phyloP scores from a whole-genome alignment of 345 rosid species.

The Arabis hirsuta region DNA sequence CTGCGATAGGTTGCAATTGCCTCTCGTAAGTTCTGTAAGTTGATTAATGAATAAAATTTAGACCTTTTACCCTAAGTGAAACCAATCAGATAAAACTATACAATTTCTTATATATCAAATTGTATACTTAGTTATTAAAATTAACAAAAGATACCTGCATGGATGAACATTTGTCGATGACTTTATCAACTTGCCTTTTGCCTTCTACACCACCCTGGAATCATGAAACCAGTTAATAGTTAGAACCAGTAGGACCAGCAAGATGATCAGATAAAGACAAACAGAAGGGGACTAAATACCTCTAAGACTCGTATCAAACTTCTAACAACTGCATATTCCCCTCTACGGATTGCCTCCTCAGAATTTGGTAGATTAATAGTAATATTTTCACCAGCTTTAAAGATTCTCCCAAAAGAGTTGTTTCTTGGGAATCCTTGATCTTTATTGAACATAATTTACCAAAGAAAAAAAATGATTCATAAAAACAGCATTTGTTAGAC shows the following conservation, averaged over 20 bases:
- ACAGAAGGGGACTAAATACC: slow-evolving; percentile 50
- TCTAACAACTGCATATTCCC: slow-evolving; percentile 91
- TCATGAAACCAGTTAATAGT: slow-evolving; percentile 35
- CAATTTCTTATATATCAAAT: slow-evolving; percentile 10
- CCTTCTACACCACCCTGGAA: slow-evolving; percentile 97
- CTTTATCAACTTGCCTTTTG: slow-evolving; percentile 94
- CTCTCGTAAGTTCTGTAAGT: slow-evolving; percentile 89
- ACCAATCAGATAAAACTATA: slow-evolving; percentile 21
- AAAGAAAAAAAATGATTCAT: slow-evolving; percentile 13
- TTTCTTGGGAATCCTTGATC: slow-evolving; percentile 74
- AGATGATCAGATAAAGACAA: slow-evolving; percentile 34
- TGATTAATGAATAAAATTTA: slow-evolving; percentile 33
- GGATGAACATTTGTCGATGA: slow-evolving; percentile 96
- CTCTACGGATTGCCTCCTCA: slow-evolving; percentile 92
- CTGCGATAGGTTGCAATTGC: slow-evolving; percentile 91
- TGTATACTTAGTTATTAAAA: slow-evolving; percentile 22
- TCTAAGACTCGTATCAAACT: slow-evolving; percentile 93
- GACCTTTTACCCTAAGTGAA: slow-evolving; percentile 33
- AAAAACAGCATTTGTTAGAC: slow-evolving; percentile 14
- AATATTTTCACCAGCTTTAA: slow-evolving; percentile 60
- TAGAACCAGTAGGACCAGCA: slow-evolving; percentile 38
- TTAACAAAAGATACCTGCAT: slow-evolving; percentile 76
- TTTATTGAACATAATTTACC: slow-evolving; percentile 19
- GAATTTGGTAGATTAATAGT: slow-evolving; percentile 74
- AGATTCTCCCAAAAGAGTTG: slow-evolving; percentile 86